Evolutionary conservation across 148 eudicot species (phyloP).

Genomic region (Camellia lanceoleosa): DNA sequence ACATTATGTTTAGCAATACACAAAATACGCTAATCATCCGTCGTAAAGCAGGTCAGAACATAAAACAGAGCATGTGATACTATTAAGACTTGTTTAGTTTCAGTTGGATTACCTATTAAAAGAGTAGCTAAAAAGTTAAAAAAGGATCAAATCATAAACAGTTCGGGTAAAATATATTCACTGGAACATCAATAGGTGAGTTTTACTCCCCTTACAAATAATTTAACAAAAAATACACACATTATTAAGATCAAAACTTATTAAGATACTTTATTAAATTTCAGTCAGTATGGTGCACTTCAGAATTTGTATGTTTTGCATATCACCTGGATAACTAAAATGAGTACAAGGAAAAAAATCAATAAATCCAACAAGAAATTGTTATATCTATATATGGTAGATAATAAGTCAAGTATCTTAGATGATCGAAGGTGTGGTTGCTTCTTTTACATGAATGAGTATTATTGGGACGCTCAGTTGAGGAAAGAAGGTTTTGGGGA

Average conservation of each 20-base stretch:
- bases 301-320: too few species aligned
- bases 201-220: not conserved
- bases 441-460: too few species aligned
- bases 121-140: not conserved
- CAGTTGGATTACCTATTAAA: not conserved
- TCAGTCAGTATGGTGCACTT: too few species aligned
- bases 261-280: not conserved
- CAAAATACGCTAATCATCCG: not conserved
- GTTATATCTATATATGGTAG: too few species aligned
- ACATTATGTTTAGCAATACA: not conserved
- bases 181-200: not conserved
- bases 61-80: not conserved
- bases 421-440: too few species aligned
- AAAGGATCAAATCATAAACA: not conserved
- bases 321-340: too few species aligned
- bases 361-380: too few species aligned
- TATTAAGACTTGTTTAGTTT: not conserved
- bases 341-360: not conserved
- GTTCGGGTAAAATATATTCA: not conserved
- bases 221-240: not conserved
- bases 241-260: not conserved
- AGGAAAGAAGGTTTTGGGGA: too few species aligned
- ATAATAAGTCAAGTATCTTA: too few species aligned
- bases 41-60: not conserved
- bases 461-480: too few species aligned